Base-by-base conservation (phyloP, 2,329 filamentous ascomycete genomes). In the Pseudocercospora fuligena region DNA sequence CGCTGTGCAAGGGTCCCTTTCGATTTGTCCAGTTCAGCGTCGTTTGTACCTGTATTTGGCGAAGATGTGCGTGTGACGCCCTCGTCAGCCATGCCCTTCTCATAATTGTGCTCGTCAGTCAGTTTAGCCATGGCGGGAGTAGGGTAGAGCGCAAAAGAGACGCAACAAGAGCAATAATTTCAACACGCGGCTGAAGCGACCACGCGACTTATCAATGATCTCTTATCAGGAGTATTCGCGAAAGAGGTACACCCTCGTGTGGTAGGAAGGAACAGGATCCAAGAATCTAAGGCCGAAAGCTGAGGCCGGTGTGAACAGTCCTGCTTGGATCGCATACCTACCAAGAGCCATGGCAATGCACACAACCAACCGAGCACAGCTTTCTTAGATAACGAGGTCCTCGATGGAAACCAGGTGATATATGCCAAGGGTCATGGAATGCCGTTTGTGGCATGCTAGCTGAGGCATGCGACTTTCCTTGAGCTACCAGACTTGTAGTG, bases 1-100 rank as follows among this genome's bases (percentile, higher is more conserved):
- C 72, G 75, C 66, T 73, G 71, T 66, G 59, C 58, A 11, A 66
- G 49, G n/a, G 47, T 58, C 21, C 58, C 57, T 23, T 68, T 68
- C n/a, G 47, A 60, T 11, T 36, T 33, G 56, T 51, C 49, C 6
- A 29, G 29, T 19, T 66, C 59, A 21, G 46, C 33, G 29, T 64
- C 54, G 46, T 51, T 27, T 36, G 33, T 31, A 14, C 36, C 11
- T n/a, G 33, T 61, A 16, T 43, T 60, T 60, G 62, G 60, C n/a
- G 60, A 63, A 14, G 60, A 36, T 33, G 60, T 60, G 25, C 54
- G 51, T 1, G 49, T 40, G 19, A 54, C 31, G 14, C 53, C 36
- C 29, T 64, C 61, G 14, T 61, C 57, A 2, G 51, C 25, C 29
- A 36, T 61, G n/a, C 61, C 21, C 23, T 67, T 67, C 40, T 64